These are phyloP conservation scores for Erodium maritimum DNA, from an alignment of 345 rosid species.

Conservation along the genomic window DNA sequence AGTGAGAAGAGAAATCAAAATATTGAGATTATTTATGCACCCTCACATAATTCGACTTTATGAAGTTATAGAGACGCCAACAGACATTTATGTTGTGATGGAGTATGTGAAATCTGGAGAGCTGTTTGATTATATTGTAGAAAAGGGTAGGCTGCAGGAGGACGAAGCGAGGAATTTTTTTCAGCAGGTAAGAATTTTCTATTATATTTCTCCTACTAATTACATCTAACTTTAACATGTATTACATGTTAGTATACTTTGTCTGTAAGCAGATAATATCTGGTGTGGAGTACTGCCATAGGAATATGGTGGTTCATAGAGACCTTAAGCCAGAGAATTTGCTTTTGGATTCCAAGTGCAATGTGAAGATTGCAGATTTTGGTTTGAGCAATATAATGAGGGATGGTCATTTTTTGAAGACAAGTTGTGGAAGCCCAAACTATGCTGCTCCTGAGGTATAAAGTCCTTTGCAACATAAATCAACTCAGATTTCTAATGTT, in stretches of 20 bases:
- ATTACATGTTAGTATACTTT: constrained; percentile 7
- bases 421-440: constrained; percentile 98
- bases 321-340: constrained; percentile 97
- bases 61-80: constrained; percentile 85
- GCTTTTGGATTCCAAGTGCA: constrained; percentile 85
- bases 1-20: constrained; percentile 97
- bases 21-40: constrained; percentile 92
- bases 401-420: constrained; percentile 96
- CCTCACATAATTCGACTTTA: constrained; percentile 95
- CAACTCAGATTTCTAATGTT: neutral
- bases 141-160: constrained; percentile 95
- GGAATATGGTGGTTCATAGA: constrained; percentile 95
- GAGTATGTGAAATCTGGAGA: constrained; percentile 98
- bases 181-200: constrained; percentile 58
- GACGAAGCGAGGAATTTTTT: constrained; percentile 92
- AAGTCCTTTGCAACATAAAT: neutral
- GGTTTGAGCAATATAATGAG: constrained; percentile 97
- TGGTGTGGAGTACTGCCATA: constrained; percentile 94
- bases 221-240: neutral
- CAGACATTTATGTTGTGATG: constrained; percentile 89
- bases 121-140: constrained; percentile 92
- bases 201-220: neutral
- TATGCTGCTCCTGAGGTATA: constrained; percentile 97
- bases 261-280: constrained; percentile 67
- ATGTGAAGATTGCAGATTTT: constrained; percentile 97